A percentile compares a stretch with the other conserved stretches of the same genome.
Evolutionary conservation across 2,329 filamentous ascomycete genomes (phyloP).

Genomic region (Pseudogymnoascus sp.): DNA sequence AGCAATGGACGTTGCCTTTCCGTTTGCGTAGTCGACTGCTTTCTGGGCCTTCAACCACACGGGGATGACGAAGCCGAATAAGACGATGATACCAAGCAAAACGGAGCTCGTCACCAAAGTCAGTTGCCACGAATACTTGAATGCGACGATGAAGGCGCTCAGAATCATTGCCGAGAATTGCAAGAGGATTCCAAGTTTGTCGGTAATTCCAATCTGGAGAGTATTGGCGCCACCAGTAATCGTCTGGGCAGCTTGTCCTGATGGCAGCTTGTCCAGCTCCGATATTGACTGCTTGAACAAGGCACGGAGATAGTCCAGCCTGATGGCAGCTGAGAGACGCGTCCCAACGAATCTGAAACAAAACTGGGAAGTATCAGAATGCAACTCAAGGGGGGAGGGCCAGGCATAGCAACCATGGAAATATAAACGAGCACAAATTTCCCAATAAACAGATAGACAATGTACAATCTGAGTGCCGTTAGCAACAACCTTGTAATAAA

Average conservation of each 20-base stretch:
- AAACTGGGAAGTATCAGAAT: conserved; percentile 34
- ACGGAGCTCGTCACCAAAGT: conserved; percentile 51
- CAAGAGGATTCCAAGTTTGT: conserved; percentile 52
- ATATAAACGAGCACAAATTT: conserved; percentile 57
- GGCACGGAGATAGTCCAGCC: conserved; percentile 55
- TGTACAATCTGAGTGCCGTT: conserved; percentile 45
- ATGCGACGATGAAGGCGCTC: conserved; percentile 46
- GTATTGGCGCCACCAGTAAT: conserved; percentile 49
- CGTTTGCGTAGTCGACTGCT: conserved; percentile 41
- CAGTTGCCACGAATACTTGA: conserved; percentile 49
- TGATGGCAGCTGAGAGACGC: conserved; percentile 51
- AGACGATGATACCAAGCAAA: conserved; percentile 46
- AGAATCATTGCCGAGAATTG: conserved; percentile 47
- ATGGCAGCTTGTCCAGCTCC: conserved; percentile 57
- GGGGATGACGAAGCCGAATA: conserved; percentile 42
- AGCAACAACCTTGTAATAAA: not conserved
- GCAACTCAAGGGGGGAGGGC: conserved; percentile 34
- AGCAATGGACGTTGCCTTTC: conserved; percentile 49
- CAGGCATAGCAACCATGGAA: conserved; percentile 40
- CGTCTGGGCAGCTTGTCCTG: conserved; percentile 49
- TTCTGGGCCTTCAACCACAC: conserved; percentile 46
- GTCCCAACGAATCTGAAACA: conserved; percentile 55
- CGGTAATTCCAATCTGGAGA: conserved; percentile 57
- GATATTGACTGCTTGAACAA: conserved; percentile 60
- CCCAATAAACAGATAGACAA: conserved; percentile 62